A percentile compares a stretch with the other conserved stretches of the same genome.
phyloP scores from a whole-genome alignment of 1,284 basidiomycete genomes.

The Moesziomyces globuligerus region DNA sequence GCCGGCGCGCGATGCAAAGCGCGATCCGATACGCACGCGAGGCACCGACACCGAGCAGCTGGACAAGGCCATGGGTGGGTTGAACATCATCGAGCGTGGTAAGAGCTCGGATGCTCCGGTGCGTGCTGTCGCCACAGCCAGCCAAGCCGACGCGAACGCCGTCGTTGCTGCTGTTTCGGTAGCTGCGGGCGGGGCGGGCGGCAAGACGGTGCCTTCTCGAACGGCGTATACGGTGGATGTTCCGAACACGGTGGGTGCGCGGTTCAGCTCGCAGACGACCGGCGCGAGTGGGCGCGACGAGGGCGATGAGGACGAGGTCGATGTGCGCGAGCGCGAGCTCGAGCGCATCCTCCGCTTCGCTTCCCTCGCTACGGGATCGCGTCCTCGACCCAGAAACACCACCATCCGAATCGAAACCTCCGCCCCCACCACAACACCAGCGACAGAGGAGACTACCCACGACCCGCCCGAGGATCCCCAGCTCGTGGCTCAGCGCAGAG shows the following conservation, averaged over 20 bases:
- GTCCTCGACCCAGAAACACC: conserved; percentile 3
- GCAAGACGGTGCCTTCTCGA: neutral
- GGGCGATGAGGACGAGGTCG: conserved; percentile 7
- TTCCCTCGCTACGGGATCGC: conserved; percentile 13
- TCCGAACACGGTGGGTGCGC: conserved; percentile 23
- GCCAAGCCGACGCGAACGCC: no score
- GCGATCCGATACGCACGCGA: no score
- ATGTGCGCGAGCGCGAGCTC: conserved; percentile 7
- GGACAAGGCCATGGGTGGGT: conserved; percentile 10
- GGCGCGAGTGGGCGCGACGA: neutral
- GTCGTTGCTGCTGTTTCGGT: no score
- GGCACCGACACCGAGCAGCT: neutral
- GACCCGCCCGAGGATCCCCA: conserved; percentile 1
- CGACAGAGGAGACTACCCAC: neutral
- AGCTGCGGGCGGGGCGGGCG: neutral
- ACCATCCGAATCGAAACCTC: conserved; percentile 3
- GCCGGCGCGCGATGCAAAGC: neutral
- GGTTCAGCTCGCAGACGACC: conserved; percentile 8
- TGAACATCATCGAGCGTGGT: conserved; percentile 23
- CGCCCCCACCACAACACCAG: neutral
- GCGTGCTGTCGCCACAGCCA: no score
- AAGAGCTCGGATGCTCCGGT: neutral
- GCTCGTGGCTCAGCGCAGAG: conserved; percentile 2
- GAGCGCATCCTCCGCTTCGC: conserved; percentile 28
- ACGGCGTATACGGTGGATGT: conserved; percentile 27